Conservation (phyloP, 495 filamentous ascomycete genomes). For the Penicillium salamii region DNA sequence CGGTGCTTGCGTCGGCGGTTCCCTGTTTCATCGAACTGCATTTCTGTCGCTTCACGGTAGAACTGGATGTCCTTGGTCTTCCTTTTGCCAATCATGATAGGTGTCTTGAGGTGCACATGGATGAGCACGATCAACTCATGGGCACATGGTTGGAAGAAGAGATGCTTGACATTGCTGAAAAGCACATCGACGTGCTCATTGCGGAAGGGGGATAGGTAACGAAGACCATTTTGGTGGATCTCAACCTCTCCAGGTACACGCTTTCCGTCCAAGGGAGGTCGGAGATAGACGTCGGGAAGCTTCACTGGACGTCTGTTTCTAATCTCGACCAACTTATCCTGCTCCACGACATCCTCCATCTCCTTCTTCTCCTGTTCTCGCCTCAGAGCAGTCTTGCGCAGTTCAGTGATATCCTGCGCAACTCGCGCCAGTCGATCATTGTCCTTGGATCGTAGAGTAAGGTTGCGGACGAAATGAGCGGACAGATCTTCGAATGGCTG, state of each 20-base stretch:
- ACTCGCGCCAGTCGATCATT: constrained; percentile 84
- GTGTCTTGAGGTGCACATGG: constrained; percentile 95
- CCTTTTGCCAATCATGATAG: constrained; percentile 97
- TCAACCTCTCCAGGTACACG: constrained; percentile 92
- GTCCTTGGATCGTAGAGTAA: constrained; percentile 91
- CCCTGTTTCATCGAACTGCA: constrained; percentile 98
- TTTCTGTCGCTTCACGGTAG: constrained; percentile 96
- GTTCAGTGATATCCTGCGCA: constrained; percentile 82
- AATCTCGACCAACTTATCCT: constrained; percentile 92
- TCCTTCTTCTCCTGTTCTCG: constrained; percentile 98
- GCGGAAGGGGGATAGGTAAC: constrained; percentile 85
- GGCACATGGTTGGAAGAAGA: constrained; percentile 97
- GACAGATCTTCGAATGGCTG: constrained; percentile 96
- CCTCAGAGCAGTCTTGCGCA: constrained; percentile 86
- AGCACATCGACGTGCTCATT: constrained; percentile 86
- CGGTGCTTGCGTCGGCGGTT: constrained; percentile 96
- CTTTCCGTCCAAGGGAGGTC: constrained; percentile 92
- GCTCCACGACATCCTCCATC: constrained; percentile 99
- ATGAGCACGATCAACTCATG: constrained; percentile 98
- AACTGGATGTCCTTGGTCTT: constrained; percentile 99
- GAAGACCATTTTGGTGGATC: constrained; percentile 98
- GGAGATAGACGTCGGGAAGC: constrained; percentile 88
- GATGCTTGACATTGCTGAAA: constrained; percentile 97
- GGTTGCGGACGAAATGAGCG: constrained; percentile 91
- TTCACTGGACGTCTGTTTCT: constrained; percentile 83